Conservation (phyloP, 2,329 filamentous ascomycete genomes). For the Fusarium sterilihyphosum region DNA sequence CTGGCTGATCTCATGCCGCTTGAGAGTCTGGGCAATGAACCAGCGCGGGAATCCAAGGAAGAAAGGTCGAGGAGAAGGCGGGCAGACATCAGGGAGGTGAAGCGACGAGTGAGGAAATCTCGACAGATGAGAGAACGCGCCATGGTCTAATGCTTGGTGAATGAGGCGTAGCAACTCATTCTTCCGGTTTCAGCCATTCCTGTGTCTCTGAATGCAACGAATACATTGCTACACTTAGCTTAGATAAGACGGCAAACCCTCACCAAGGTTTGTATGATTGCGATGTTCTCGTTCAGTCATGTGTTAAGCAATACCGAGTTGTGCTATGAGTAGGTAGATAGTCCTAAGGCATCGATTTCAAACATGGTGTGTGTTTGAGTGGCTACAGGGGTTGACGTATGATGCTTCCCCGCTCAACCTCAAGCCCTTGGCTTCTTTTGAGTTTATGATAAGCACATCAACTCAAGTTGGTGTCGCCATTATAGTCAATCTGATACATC, state of each 20-base stretch:
- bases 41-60: constrained; percentile 36
- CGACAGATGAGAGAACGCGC: constrained; percentile 39
- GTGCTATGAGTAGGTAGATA: neutral
- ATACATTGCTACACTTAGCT: constrained; percentile 6
- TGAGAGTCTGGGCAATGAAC: constrained; percentile 54
- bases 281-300: neutral
- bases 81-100: constrained; percentile 49
- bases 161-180: neutral
- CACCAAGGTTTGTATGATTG: neutral
- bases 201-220: neutral
- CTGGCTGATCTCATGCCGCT: constrained; percentile 64
- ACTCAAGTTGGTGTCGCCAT: neutral
- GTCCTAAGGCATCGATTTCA: neutral
- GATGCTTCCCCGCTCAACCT: constrained; percentile 26
- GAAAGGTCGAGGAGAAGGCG: constrained; percentile 44
- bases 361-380: neutral
- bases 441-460: neutral
- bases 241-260: neutral
- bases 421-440: neutral
- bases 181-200: constrained; percentile 3
- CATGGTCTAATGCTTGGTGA: neutral
- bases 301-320: neutral
- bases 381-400: constrained; percentile 21
- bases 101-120: constrained; percentile 50
- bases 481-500: neutral